phyloP scores from a whole-genome alignment of 2,329 filamentous ascomycete species.

The Hypomyces rosellus region DNA sequence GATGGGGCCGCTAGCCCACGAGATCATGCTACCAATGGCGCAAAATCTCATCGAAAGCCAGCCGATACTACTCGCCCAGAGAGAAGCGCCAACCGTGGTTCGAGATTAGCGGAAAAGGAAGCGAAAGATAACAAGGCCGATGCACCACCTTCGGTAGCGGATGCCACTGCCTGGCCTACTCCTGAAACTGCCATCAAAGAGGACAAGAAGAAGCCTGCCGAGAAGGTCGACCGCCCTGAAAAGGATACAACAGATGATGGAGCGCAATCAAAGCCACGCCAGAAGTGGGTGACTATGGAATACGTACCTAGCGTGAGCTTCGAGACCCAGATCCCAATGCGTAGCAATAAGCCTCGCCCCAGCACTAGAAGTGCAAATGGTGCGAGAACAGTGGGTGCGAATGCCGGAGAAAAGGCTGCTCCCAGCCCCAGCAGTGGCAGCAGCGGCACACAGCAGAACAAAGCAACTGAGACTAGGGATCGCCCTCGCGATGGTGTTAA shows the following conservation, averaged over 20 bases:
- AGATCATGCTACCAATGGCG: constrained; percentile 28
- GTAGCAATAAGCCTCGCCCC: constrained; percentile 44
- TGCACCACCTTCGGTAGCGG: constrained; percentile 59
- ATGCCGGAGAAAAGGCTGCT: constrained; percentile 32
- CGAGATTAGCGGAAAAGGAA: constrained; percentile 39
- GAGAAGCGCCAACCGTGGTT: constrained; percentile 42
- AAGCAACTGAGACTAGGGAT: constrained; percentile 29
- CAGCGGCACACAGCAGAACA: constrained; percentile 22
- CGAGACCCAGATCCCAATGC: constrained; percentile 67
- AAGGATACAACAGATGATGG: constrained; percentile 54
- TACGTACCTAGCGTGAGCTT: constrained; percentile 83
- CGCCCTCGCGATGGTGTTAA: constrained; percentile 30
- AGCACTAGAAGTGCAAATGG: constrained; percentile 39
- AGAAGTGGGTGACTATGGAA: constrained; percentile 81
- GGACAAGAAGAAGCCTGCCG: constrained; percentile 66
- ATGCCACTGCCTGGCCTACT: constrained; percentile 83
- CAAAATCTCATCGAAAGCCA: constrained; percentile 37
- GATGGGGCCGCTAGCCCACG: constrained; percentile 15
- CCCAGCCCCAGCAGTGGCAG: constrained; percentile 4
- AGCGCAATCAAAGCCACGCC: constrained; percentile 38
- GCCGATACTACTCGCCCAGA: constrained; percentile 34
- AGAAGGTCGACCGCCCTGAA: constrained; percentile 54
- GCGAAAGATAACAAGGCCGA: constrained; percentile 27
- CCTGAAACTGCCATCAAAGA: constrained; percentile 68
- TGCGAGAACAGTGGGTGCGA: constrained; percentile 30